These are phyloP conservation scores for Chrysoporthe deuterocubensis DNA, from an alignment of 2,329 filamentous ascomycete genomes.

Conservation along the genomic window DNA sequence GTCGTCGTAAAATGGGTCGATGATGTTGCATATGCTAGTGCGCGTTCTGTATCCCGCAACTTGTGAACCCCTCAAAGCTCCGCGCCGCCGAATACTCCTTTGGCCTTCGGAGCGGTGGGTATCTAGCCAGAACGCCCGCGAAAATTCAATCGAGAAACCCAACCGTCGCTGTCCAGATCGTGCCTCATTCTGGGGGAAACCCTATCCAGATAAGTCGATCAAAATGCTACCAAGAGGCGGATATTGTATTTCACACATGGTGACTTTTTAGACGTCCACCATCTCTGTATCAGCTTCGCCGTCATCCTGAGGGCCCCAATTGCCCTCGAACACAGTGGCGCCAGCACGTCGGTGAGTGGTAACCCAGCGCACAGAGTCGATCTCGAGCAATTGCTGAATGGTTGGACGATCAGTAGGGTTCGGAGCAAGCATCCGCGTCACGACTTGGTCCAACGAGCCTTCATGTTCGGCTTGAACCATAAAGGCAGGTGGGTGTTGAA, in stretches of 20 bases:
- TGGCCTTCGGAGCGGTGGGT: constrained; percentile 26
- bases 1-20: constrained; percentile 24
- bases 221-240: constrained; percentile 30
- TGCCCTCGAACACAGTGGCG: constrained; percentile 95
- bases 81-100: constrained; percentile 15
- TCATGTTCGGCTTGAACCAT: constrained; percentile 79
- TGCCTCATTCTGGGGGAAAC: constrained; percentile 28
- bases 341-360: constrained; percentile 76
- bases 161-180: constrained; percentile 30
- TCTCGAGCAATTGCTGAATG: constrained; percentile 72
- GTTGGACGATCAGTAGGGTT: constrained; percentile 74
- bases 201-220: constrained; percentile 41
- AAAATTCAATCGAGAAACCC: constrained; percentile 32
- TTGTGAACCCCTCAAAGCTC: constrained; percentile 10
- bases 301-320: constrained; percentile 80
- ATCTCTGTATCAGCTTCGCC: constrained; percentile 59
- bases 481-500: constrained; percentile 74
- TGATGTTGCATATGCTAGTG: constrained; percentile 20
- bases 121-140: constrained; percentile 33
- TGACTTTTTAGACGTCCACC: constrained; percentile 55
- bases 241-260: constrained; percentile 31
- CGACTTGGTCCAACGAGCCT: constrained; percentile 80
- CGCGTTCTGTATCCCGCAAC: constrained; percentile 21
- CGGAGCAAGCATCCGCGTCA: constrained; percentile 85
- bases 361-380: constrained; percentile 81